Evolutionary conservation across 805 yeast genomes (phyloP), one percentile per base, ranked within the genome.

Genomic region (Wickerhamiella sergipiensis): DNA sequence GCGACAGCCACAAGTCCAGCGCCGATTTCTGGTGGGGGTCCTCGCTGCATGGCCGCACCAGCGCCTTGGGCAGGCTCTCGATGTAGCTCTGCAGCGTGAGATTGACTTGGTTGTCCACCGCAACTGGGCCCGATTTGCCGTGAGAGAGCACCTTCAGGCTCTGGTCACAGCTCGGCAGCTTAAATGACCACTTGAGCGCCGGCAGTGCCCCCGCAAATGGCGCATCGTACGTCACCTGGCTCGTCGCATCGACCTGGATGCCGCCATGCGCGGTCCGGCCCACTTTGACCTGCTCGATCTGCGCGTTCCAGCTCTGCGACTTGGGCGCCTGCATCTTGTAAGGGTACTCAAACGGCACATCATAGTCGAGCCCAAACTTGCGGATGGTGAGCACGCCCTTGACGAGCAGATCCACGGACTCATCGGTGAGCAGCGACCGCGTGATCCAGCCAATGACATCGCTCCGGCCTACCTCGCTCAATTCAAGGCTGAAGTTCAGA

Each of bases 111-210:
- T 46, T 19, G 18, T 26, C 40, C 1, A 18, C 52, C 9, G 38
- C 43, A 12, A 47, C 52, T 2, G 49, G 21, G 13, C 46, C 48
- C 2, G 61, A 51, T 7, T 21, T 21, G 12, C 55, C 65, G 1
- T 48, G 17, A 17, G 60, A 54, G 4, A 57, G 56, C 24, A 50
- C 50, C 8, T 49, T 33, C 13, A 47, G 18, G 6, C 42, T n/a
- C 19, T 45, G 40, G 10, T 44, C 50, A 46, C 69, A 65, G n/a
- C 63, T 67, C 1, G 57, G 57, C 2, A 65, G 55, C 49, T 54
- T 54, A 9, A 64, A 46, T 0, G 45, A 42, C 69, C 69, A 65
- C 6, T 48, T 31, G 22, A 64, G 39, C 8, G 52, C 44, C 1
- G 69, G 69, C n/a, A 65, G 23, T 40, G 36, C 17, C 10, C 58